phyloP scores from a whole-genome alignment of 176 grass and related monocot genomes.

The Avena insularis region DNA sequence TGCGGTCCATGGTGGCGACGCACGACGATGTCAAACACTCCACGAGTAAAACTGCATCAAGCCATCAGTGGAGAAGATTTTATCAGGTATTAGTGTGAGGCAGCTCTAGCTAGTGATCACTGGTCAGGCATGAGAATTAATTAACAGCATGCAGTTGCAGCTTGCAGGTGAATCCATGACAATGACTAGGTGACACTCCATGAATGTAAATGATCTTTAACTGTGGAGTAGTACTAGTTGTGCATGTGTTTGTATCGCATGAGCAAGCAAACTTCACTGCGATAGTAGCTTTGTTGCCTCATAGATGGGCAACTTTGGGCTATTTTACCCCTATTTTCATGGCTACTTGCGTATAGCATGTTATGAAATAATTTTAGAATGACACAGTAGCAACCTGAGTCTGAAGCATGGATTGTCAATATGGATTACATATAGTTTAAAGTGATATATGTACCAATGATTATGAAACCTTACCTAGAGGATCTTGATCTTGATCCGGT shows the following conservation, averaged over 20 bases:
- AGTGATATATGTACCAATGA: background rate
- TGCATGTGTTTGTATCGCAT: no score
- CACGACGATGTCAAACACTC: background rate
- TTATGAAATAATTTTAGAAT: background rate
- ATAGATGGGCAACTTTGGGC: background rate
- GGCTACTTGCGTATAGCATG: background rate
- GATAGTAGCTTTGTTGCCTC: background rate
- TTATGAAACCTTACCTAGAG: background rate
- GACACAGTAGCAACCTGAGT: background rate
- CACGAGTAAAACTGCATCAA: background rate
- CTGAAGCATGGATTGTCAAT: background rate
- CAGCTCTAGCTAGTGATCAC: background rate
- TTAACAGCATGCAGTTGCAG: background rate
- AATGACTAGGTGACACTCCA: background rate
- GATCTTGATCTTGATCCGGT: background rate
- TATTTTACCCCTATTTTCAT: background rate
- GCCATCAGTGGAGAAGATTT: background rate
- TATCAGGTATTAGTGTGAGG: background rate
- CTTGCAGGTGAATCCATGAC: background rate
- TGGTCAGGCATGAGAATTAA: background rate
- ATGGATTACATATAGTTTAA: background rate
- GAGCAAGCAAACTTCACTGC: no score
- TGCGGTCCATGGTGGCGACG: conserved; percentile 22
- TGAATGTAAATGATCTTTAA: no score
- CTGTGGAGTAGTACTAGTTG: no score